A percentile compares a stretch with the other conserved stretches of the same genome.
phyloP scores from a whole-genome alignment of 345 rosid genomes.

The Raphanus sativus region DNA sequence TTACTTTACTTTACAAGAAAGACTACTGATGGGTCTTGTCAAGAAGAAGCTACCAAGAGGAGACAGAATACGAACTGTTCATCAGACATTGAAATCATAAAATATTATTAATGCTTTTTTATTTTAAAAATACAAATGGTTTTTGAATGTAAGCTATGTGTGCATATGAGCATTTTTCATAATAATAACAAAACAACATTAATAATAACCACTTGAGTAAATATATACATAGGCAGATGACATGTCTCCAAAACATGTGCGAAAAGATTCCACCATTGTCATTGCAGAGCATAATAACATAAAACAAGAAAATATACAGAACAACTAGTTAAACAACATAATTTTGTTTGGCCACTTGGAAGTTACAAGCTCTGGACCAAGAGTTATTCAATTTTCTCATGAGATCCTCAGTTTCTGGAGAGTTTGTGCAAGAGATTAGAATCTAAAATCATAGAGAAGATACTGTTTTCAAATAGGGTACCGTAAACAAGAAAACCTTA shows the following conservation, averaged over 20 bases:
- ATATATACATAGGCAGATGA: conserved; percentile 17
- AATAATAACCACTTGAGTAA: conserved; percentile 21
- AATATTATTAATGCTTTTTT: background rate
- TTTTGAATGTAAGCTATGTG: conserved; percentile 34
- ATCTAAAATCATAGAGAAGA: conserved; percentile 3
- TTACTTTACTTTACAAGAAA: conserved; percentile 31
- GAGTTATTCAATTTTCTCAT: conserved; percentile 10
- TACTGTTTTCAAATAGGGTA: background rate
- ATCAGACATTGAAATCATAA: conserved; percentile 40
- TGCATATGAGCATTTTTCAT: conserved; percentile 28
- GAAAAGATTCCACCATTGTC: conserved; percentile 38
- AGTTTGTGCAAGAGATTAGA: conserved; percentile 10
- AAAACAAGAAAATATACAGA: conserved; percentile 16
- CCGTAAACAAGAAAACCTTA: conserved; percentile 9
- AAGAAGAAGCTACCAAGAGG: conserved; percentile 33
- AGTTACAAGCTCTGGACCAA: conserved; percentile 22
- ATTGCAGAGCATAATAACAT: conserved; percentile 19
- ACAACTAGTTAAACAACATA: conserved; percentile 5
- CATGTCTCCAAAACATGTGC: conserved; percentile 31
- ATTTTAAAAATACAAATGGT: background rate
- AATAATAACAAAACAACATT: conserved; percentile 9
- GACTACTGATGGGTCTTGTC: conserved; percentile 39
- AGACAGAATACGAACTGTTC: conserved; percentile 35
- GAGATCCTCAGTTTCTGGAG: conserved; percentile 24
- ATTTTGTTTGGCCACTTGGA: conserved; percentile 19